Conservation (phyloP, 1,284 basidiomycete species). For the Irpex rosettiformis region DNA sequence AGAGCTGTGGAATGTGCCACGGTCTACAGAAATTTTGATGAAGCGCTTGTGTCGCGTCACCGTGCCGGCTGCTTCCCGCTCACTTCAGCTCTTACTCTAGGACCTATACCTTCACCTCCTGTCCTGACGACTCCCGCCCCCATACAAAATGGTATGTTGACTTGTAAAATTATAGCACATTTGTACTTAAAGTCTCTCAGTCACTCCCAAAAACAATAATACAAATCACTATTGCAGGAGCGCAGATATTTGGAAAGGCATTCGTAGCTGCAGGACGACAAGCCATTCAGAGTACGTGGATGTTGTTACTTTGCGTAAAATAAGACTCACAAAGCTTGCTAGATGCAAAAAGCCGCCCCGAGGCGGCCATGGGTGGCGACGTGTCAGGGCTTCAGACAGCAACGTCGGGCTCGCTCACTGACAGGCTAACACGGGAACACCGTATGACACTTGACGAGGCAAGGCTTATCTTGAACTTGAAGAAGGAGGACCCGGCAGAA, state of each 20-base stretch:
- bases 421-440: slow-evolving; percentile 78
- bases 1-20: background rate
- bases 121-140: background rate
- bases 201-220: slow-evolving; percentile 75
- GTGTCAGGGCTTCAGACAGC: slow-evolving; percentile 72
- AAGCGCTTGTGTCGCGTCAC: slow-evolving; percentile 7
- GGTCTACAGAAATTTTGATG: slow-evolving; percentile 6
- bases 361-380: slow-evolving; percentile 54
- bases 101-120: background rate
- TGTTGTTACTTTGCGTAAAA: background rate
- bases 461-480: slow-evolving; percentile 89
- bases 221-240: slow-evolving; percentile 80
- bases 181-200: slow-evolving; percentile 32
- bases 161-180: background rate
- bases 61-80: slow-evolving; percentile 1
- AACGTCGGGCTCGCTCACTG: slow-evolving; percentile 68
- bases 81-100: background rate
- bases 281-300: slow-evolving; percentile 83
- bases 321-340: background rate
- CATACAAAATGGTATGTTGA: slow-evolving; percentile 8
- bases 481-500: slow-evolving; percentile 72
- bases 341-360: slow-evolving; percentile 78
- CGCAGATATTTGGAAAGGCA: slow-evolving; percentile 88
- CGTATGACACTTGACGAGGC: slow-evolving; percentile 97
- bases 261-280: slow-evolving; percentile 89